Conservation (phyloP, 305 asterid genomes). For the Fraxinus xanthoxyloides region DNA sequence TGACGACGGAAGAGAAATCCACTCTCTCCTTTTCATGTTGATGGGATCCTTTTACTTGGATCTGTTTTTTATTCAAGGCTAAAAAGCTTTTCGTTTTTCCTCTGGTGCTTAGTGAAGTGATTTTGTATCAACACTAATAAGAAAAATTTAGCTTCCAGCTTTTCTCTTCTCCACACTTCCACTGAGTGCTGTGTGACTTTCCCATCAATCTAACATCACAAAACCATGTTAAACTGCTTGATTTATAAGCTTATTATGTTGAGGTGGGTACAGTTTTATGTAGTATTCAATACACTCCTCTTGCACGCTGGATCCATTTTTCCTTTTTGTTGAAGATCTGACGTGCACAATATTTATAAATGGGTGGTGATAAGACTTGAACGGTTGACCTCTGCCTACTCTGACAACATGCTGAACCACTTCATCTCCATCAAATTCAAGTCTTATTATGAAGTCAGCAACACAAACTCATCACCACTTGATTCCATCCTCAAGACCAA, state of each 20-base stretch:
- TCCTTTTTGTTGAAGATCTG: not conserved
- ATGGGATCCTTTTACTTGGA: not conserved
- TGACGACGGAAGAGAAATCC: slow-evolving; percentile 1
- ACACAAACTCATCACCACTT: not conserved
- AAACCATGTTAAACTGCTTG: not conserved
- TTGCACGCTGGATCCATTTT: not conserved
- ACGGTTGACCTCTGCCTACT: not conserved
- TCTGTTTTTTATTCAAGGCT: not conserved
- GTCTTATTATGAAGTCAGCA: not conserved
- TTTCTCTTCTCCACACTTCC: not conserved
- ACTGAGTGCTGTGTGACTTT: not conserved
- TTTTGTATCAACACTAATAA: not conserved
- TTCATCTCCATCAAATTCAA: not conserved
- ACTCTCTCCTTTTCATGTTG: not conserved
- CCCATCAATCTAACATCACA: not conserved
- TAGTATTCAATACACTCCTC: not conserved
- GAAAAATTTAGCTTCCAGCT: not conserved
- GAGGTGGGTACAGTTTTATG: not conserved
- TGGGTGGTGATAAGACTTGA: not conserved
- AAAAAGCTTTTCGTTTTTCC: not conserved
- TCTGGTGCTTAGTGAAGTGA: not conserved
- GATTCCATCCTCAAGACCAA: not conserved
- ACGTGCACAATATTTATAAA: not conserved
- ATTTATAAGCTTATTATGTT: not conserved
- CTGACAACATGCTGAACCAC: not conserved